Base-by-base conservation (phyloP, 2,329 filamentous ascomycete genomes). In the Trichoderma hamatum region DNA sequence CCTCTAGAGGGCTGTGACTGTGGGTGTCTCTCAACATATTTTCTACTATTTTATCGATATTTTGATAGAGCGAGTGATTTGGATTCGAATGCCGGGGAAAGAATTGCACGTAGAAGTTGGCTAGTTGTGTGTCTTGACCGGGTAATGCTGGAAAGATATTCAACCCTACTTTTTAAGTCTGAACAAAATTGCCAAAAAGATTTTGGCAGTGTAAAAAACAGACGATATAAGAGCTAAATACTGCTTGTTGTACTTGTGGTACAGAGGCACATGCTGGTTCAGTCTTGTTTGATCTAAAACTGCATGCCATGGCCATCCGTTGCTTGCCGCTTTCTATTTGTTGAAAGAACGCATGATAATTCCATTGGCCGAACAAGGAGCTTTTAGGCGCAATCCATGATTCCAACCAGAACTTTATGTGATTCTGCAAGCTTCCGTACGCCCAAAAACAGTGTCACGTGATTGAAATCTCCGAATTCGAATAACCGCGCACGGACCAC, bases 1-100 rank as follows among this genome's bases (percentile, higher is more conserved):
- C 75, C 72, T 74, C 68, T 60, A 72, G 72, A 80, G 82, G 83
- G 81, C 79, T 78, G 78, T 80, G 82, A 81, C 83, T 83, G 84
- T 85, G 84, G 83, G 83, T 82, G 69, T 70, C 52, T 68, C 69
- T 68, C 69, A 64, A 70, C 69, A 70, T 67, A 52, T 54, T 36
- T 61, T 59, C n/a, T 28, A 16, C 21, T 21, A 16, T 32, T 28
- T 49, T 30, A 13, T 54, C n/a, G 1, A 26, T 43, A 16, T 34
- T 32, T 46, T 56, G 21, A 28, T 16, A 49, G 13, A 32, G n/a
- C 6, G 2, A 1, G 24, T 54, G 19, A 19, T 34, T n/a, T 7
- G 19, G 34, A 26, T 3, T 43, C 5, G 21, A 36, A 10, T 10
- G 34, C 5, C 16, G 9, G 3, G 51, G 34, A n/a, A 14, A 3